A percentile compares a stretch with the other conserved stretches of the same genome.
Conservation (phyloP, 2,329 filamentous ascomycete genomes). For the Westerdykella ornata region DNA sequence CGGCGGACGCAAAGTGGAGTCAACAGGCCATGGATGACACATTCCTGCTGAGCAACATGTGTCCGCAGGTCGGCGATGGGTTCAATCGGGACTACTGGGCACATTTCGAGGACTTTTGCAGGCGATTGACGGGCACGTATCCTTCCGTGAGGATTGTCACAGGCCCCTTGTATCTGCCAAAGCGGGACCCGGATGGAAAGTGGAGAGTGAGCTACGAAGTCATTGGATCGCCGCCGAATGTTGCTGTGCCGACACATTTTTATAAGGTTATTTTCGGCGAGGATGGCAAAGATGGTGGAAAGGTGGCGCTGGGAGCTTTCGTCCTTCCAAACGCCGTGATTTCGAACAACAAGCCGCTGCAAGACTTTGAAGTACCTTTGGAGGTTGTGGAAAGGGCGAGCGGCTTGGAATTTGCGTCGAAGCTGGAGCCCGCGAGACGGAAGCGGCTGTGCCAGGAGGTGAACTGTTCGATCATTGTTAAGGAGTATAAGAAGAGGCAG, state of each 20-base stretch:
- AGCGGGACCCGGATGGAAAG: constrained; percentile 81
- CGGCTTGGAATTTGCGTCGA: constrained; percentile 81
- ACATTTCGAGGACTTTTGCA: constrained; percentile 95
- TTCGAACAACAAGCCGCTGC: constrained; percentile 75
- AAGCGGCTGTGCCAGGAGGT: constrained; percentile 80
- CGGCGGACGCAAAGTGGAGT: constrained; percentile 92
- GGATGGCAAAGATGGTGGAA: constrained; percentile 58
- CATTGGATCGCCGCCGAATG: constrained; percentile 85
- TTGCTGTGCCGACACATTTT: constrained; percentile 96
- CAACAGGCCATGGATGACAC: constrained; percentile 93
- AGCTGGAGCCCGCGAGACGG: constrained; percentile 66
- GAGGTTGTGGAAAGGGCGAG: constrained; percentile 89
- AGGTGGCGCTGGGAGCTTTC: constrained; percentile 84
- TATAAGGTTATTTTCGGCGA: constrained; percentile 99
- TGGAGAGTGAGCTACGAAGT: constrained; percentile 96
- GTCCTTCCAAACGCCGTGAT: constrained; percentile 90
- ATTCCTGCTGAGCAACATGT: constrained; percentile 93
- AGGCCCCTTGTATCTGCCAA: constrained; percentile 86
- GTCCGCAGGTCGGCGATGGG: constrained; percentile 92
- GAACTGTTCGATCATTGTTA: constrained; percentile 74
- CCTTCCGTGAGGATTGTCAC: constrained; percentile 88
- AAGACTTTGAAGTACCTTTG: constrained; percentile 89
- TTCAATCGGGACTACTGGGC: constrained; percentile 99
- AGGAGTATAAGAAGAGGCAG: constrained; percentile 64
- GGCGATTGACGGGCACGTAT: constrained; percentile 71